Conservation (phyloP, 31 red algal species). For the Asparagopsis taxiformis region DNA sequence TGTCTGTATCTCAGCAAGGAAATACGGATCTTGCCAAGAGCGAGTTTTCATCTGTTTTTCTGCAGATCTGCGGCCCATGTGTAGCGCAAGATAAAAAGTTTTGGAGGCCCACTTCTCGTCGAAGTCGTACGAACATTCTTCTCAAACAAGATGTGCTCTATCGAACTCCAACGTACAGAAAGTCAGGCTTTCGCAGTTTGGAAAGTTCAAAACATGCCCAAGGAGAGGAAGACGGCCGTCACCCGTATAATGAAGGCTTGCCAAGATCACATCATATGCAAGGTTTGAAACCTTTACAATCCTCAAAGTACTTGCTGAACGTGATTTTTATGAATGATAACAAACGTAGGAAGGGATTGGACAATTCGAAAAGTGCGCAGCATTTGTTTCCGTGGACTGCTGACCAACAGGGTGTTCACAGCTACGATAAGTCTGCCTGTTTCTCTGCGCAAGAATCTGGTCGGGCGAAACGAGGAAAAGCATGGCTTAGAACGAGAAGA, state of each 20-base stretch:
- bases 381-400: constrained; percentile 13
- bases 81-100: not conserved
- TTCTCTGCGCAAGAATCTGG: not conserved
- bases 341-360: no score
- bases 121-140: constrained; percentile 9
- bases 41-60: constrained; percentile 26
- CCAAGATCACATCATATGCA: constrained; percentile 15
- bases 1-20: constrained; percentile 5
- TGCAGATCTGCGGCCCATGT: constrained; percentile 51
- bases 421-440: constrained; percentile 7
- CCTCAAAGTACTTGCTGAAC: no score
- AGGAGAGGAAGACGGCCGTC: no score
- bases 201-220: not conserved
- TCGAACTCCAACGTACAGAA: constrained; percentile 22
- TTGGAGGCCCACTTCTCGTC: not conserved
- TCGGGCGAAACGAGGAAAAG: constrained; percentile 4
- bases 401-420: not conserved
- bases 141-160: constrained; percentile 52
- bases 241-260: no score
- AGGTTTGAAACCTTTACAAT: constrained; percentile 8
- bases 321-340: no score
- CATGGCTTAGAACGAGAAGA: constrained; percentile 7
- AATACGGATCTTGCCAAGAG: not conserved
- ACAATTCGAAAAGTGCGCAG: constrained; percentile 4
- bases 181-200: not conserved